phyloP scores from a whole-genome alignment of 2,329 filamentous ascomycete genomes.

The Fusarium fracticaudum region DNA sequence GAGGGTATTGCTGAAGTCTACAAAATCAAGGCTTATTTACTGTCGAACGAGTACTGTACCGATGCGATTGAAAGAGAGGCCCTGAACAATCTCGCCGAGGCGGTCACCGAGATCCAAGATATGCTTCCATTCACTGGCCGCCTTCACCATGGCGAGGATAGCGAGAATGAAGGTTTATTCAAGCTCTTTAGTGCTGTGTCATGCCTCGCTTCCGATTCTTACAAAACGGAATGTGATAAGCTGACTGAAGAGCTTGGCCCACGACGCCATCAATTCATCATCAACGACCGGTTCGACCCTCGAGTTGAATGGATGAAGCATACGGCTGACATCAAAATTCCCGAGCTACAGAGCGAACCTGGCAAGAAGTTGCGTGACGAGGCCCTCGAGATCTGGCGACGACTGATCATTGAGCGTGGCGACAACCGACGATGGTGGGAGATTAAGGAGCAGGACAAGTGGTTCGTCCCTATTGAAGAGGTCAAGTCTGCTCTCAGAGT shows the following conservation, averaged over 20 bases:
- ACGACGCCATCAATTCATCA: constrained; percentile 4
- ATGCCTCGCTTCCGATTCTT: background rate
- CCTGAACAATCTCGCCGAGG: background rate
- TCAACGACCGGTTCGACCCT: constrained; percentile 9
- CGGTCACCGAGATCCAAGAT: background rate
- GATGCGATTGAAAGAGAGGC: background rate
- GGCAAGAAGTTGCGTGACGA: background rate
- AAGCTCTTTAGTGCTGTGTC: constrained; percentile 1
- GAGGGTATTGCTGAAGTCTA: background rate
- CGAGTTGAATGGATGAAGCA: constrained; percentile 7
- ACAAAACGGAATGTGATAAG: background rate
- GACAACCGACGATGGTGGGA: background rate
- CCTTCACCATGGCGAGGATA: fast-evolving
- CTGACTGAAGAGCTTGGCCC: background rate
- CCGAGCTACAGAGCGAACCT: background rate
- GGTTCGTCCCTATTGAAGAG: background rate
- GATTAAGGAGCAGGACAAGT: background rate
- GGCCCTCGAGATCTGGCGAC: background rate
- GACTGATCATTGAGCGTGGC: background rate
- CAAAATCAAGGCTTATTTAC: background rate
- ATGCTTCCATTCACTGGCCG: background rate
- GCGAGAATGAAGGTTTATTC: background rate
- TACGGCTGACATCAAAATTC: background rate
- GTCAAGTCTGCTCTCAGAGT: background rate
- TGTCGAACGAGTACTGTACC: background rate